phyloP scores from a whole-genome alignment of 768 basidiomycete species.

The Amanita exitialis region DNA sequence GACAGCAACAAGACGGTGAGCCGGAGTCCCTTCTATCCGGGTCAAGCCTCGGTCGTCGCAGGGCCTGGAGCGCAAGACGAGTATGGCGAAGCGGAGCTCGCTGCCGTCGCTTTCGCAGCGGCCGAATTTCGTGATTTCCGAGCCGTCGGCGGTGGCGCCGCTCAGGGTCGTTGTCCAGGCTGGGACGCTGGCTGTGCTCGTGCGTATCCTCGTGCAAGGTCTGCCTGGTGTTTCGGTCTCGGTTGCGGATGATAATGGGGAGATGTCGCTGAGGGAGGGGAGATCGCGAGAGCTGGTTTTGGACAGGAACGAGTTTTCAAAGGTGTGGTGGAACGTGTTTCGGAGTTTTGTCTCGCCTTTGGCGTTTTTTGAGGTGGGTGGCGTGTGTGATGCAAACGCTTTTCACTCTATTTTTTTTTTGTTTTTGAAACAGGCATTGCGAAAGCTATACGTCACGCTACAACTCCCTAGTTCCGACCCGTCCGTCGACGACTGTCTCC shows the following conservation, averaged over 20 bases:
- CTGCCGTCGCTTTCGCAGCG: constrained; percentile 67
- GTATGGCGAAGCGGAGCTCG: constrained; percentile 64
- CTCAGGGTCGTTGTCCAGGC: constrained; percentile 71
- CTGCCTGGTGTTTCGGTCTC: constrained; percentile 69
- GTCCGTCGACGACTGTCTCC: constrained; percentile 34
- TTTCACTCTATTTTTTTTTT: constrained; percentile 2
- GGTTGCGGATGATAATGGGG: constrained; percentile 80
- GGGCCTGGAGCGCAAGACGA: constrained; percentile 67
- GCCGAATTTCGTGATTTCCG: constrained; percentile 45
- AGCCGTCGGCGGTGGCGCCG: constrained; percentile 59
- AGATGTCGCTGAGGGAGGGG: constrained; percentile 67
- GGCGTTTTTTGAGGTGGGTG: constrained; percentile 74
- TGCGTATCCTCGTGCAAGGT: constrained; percentile 70
- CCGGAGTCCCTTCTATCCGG: constrained; percentile 66
- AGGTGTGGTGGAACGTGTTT: constrained; percentile 78
- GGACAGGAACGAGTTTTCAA: constrained; percentile 63
- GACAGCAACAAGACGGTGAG: constrained; percentile 31
- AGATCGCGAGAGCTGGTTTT: constrained; percentile 65
- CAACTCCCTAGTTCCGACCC: constrained; percentile 32
- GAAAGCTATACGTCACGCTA: constrained; percentile 59
- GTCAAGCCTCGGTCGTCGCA: constrained; percentile 64
- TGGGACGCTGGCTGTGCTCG: constrained; percentile 65
- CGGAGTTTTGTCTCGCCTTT: constrained; percentile 74
- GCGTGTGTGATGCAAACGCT: too few species aligned
- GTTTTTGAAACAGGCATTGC: constrained; percentile 62